These are phyloP conservation scores for Elsinoe ampelina DNA, from an alignment of 2,329 filamentous ascomycete species.

Conservation along the genomic window DNA sequence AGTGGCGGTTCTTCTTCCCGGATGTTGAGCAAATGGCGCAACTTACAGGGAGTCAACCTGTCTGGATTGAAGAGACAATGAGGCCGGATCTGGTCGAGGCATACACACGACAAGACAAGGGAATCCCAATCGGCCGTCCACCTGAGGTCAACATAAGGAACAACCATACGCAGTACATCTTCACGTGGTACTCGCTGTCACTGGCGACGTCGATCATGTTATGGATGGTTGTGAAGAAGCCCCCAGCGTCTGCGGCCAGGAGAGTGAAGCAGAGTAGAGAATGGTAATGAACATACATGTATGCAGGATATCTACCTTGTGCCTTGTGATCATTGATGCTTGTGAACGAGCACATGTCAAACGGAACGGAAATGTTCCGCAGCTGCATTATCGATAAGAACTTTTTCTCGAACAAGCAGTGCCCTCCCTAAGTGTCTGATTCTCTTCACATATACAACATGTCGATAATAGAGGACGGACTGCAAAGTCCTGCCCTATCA, in stretches of 20 bases:
- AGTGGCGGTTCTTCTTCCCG: slow-evolving; percentile 86
- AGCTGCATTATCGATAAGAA: neutral
- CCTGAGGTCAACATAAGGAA: slow-evolving; percentile 90
- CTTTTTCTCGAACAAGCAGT: neutral
- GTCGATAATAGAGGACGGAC: neutral
- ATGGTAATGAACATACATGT: slow-evolving; percentile 8
- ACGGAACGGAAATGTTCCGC: neutral
- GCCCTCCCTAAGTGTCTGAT: neutral
- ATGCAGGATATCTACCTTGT: too few species aligned
- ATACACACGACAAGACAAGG: slow-evolving; percentile 66
- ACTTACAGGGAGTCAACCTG: slow-evolving; percentile 69
- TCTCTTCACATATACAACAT: neutral
- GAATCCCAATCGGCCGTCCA: slow-evolving; percentile 79
- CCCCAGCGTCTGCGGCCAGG: slow-evolving; percentile 47
- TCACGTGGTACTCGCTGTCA: slow-evolving; percentile 89
- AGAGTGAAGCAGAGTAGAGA: slow-evolving; percentile 20
- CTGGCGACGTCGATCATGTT: slow-evolving; percentile 88
- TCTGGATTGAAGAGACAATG: slow-evolving; percentile 96
- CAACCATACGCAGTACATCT: slow-evolving; percentile 97
- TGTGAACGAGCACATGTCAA: neutral
- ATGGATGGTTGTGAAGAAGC: slow-evolving; percentile 88
- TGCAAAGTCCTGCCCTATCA: slow-evolving; percentile 4
- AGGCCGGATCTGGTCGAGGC: slow-evolving; percentile 68
- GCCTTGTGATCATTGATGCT: neutral
- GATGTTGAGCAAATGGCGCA: slow-evolving; percentile 87